phyloP scores from a whole-genome alignment of 2,329 filamentous ascomycete species.

The Lasiodiplodia sp. region DNA sequence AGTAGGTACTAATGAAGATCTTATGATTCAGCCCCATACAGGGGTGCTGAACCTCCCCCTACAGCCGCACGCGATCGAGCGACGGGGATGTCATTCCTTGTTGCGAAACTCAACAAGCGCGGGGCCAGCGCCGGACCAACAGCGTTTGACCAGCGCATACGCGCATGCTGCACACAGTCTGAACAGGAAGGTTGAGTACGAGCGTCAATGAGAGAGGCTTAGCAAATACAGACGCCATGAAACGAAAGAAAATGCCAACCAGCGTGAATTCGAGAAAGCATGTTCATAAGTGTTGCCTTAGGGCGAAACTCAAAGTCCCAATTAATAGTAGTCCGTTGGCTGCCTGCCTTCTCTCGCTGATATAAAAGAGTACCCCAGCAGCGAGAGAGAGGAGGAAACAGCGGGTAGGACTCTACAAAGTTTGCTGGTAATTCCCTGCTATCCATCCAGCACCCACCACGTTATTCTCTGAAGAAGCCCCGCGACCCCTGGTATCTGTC shows the following conservation, averaged over 20 bases:
- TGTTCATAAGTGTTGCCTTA: constrained; percentile 19
- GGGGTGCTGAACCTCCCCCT: too few relatives aligned
- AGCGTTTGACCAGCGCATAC: constrained; percentile 11
- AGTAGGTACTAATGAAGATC: too few relatives aligned
- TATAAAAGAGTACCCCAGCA: constrained; percentile 9
- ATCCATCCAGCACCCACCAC: constrained; percentile 12
- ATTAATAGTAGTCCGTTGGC: constrained; percentile 23
- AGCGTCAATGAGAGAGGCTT: background rate
- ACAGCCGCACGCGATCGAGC: too few relatives aligned
- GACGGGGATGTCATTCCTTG: background rate
- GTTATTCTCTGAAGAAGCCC: constrained; percentile 8
- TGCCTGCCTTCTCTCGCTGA: constrained; percentile 6
- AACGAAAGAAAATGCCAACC: background rate
- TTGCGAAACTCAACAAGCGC: background rate
- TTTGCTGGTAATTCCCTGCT: constrained; percentile 15
- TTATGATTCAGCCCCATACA: too few relatives aligned
- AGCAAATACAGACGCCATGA: background rate
- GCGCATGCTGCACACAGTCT: background rate
- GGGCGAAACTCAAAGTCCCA: constrained; percentile 26
- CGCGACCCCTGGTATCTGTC: constrained; percentile 21
- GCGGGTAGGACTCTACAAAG: constrained; percentile 22
- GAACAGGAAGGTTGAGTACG: background rate
- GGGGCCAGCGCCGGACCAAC: constrained; percentile 3
- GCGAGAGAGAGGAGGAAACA: constrained; percentile 6
- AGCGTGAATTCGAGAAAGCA: background rate